These are phyloP conservation scores for Immersiporthe knoxdaviesiana DNA, from an alignment of 2,329 filamentous ascomycete genomes.

Conservation along the genomic window DNA sequence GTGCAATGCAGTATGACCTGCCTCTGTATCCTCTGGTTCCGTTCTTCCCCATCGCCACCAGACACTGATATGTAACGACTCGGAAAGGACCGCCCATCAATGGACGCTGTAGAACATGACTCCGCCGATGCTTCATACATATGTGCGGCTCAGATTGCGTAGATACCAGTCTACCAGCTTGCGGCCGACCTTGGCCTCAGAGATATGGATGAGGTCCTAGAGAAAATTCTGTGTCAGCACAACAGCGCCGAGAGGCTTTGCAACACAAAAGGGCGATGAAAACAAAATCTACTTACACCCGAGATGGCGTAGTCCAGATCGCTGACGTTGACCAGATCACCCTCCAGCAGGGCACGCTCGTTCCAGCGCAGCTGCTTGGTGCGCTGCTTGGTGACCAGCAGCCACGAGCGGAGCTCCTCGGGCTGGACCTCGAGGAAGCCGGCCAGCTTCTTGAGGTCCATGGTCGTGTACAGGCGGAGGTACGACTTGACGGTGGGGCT, in stretches of 20 bases:
- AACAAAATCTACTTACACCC: slow-evolving; percentile 69
- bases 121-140: slow-evolving; percentile 58
- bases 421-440: slow-evolving; percentile 96
- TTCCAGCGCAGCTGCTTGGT: slow-evolving; percentile 95
- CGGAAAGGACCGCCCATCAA: slow-evolving; percentile 1
- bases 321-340: slow-evolving; percentile 89
- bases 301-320: slow-evolving; percentile 98
- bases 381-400: slow-evolving; percentile 98
- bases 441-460: slow-evolving; percentile 97
- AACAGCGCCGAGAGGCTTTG: slow-evolving; percentile 31
- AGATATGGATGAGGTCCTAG: slow-evolving; percentile 95
- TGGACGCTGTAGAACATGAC: slow-evolving; percentile 15
- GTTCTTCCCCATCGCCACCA: slow-evolving; percentile 27
- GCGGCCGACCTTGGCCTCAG: slow-evolving; percentile 95
- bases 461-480: slow-evolving; percentile 97
- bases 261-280: slow-evolving; percentile 2
- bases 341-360: slow-evolving; percentile 86
- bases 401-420: slow-evolving; percentile 92
- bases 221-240: slow-evolving; percentile 33
- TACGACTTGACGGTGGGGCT: slow-evolving; percentile 98
- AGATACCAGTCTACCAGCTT: slow-evolving; percentile 99
- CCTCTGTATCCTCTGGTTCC: slow-evolving; percentile 35
- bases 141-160: slow-evolving; percentile 92
- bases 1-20: slow-evolving; percentile 44
- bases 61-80: slow-evolving; percentile 11